Conservation (phyloP, 345 rosid species). For the Cardiospermum halicacabum region DNA sequence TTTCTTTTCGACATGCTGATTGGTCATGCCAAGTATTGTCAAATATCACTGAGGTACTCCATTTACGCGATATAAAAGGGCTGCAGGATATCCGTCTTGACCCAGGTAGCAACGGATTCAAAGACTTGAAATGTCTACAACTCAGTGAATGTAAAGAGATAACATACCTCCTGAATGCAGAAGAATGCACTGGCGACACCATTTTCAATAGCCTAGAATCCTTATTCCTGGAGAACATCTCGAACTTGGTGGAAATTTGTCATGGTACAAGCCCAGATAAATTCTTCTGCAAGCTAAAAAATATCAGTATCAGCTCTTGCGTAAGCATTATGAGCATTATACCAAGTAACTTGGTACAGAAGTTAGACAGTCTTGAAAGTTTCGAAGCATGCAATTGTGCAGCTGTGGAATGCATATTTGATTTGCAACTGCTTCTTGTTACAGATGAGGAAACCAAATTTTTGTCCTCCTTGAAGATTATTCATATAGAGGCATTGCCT, state of each 20-base stretch:
- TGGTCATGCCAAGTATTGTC: background rate
- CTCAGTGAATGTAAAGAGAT: background rate
- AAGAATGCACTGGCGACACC: too few species aligned
- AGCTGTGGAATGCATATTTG: background rate
- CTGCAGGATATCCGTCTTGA: background rate
- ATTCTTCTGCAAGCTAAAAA: background rate
- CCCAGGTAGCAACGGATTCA: background rate
- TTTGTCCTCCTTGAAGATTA: background rate
- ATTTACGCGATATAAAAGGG: background rate
- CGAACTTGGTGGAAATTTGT: background rate
- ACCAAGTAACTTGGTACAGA: background rate
- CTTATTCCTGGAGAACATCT: accelerated
- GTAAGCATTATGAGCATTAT: background rate
- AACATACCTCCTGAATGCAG: background rate
- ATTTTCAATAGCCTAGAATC: background rate
- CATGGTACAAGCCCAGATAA: background rate
- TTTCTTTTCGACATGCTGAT: background rate
- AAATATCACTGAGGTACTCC: background rate
- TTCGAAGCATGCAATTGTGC: accelerated
- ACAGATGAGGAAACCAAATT: background rate
- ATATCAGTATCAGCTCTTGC: accelerated
- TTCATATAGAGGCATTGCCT: background rate
- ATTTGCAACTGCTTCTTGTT: background rate
- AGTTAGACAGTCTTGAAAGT: background rate
- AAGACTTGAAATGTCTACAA: background rate